Base-by-base conservation (phyloP, 768 basidiomycete species). In the Hydnum rufescens region DNA sequence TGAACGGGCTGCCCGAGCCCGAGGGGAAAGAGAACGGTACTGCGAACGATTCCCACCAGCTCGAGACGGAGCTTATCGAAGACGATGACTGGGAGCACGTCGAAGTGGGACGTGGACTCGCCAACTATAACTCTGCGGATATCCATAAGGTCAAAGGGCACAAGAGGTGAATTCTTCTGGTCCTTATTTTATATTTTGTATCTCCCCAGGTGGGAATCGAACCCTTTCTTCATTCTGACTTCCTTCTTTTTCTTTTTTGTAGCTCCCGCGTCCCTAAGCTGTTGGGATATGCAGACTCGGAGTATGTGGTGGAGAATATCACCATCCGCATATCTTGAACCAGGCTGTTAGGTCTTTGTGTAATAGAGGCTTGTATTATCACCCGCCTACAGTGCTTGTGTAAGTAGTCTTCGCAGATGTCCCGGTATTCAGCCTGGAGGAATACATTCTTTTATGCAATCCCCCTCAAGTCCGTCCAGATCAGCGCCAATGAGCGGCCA, bases 261-360 rank as follows among this genome's bases (percentile, higher is more conserved):
- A 97, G 93, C 58, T 80, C 86, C 1, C 73, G 83, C 50, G 77
- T 99, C 34, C 69, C 80, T 5, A 75, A 78, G 54, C 60, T 90
- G 4, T 65, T 99, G 47, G 93, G 90, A 2, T 97, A 99, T 64
- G 85, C 84, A 13, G 95, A 99, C 62, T 84, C 87, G 26, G 95
- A 97, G 64, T 85, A 97, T 67, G 90, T 97, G 47, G 92, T 93
- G 4, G 95, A 97, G 62, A 87, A 90, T 60, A 80, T 95, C 60
- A 88, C 85, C 2, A 82, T 93, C 51, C 36, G 36, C n/a, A n/a
- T n/a, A n/a, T n/a, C n/a, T n/a, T n/a, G n/a, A n/a, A n/a, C n/a
- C n/a, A n/a, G n/a, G n/a, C n/a, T n/a, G n/a, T n/a, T n/a, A n/a
- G n/a, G n/a, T n/a, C n/a, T n/a, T n/a, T n/a, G n/a, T n/a, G n/a